Evolutionary conservation across 495 filamentous ascomycete genomes (phyloP).

Genomic region (Penicillium turbatum): DNA sequence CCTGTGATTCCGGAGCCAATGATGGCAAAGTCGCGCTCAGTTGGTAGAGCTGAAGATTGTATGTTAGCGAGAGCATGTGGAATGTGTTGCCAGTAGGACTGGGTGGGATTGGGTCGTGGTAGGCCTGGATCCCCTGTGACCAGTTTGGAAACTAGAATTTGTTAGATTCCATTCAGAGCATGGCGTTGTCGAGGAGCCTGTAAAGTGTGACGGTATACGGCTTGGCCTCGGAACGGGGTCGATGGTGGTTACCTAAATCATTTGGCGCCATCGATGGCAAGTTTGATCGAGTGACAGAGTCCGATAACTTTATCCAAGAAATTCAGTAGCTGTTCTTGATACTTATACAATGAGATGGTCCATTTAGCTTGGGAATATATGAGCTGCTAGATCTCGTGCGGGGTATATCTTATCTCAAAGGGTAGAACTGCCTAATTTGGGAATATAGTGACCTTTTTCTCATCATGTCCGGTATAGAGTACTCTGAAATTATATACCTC

Average conservation of each 20-base stretch:
- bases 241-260: not conserved
- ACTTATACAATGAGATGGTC: too few relatives aligned
- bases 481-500: too few relatives aligned
- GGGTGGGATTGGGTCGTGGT: slow-evolving; percentile 55
- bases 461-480: too few relatives aligned
- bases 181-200: not conserved
- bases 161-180: not conserved
- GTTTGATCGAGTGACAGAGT: not conserved
- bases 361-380: too few relatives aligned
- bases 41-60: slow-evolving; percentile 44
- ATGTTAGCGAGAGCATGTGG: slow-evolving; percentile 52
- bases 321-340: too few relatives aligned
- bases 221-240: not conserved
- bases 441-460: not conserved
- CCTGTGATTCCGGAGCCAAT: slow-evolving; percentile 72
- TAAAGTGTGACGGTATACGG: not conserved
- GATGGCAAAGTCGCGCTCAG: slow-evolving; percentile 52
- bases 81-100: slow-evolving; percentile 68
- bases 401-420: slow-evolving; percentile 23
- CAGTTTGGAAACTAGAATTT: slow-evolving; percentile 13
- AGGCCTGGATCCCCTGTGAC: slow-evolving; percentile 36
- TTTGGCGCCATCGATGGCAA: slow-evolving; percentile 3
- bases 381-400: slow-evolving; percentile 8
- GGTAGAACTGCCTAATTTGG: slow-evolving; percentile 17
- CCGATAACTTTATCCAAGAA: too few relatives aligned